Evolutionary conservation across 2,329 filamentous ascomycete species (phyloP).

Genomic region (Fusarium fujikuroi): DNA sequence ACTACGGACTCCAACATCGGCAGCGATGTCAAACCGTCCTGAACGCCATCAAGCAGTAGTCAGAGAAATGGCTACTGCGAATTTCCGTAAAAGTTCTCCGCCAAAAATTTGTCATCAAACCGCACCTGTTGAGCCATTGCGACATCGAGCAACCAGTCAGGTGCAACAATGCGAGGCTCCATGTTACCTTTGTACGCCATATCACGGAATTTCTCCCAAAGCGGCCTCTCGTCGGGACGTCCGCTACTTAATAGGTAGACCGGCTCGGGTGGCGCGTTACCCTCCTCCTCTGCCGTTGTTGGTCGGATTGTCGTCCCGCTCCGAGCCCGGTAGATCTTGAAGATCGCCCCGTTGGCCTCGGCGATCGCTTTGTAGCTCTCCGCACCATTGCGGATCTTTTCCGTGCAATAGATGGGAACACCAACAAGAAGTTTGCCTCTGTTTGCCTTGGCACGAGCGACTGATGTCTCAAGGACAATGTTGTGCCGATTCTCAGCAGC

Average conservation of each 20-base stretch:
- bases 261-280: constrained; percentile 71
- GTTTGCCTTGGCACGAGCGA: constrained; percentile 78
- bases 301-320: constrained; percentile 74
- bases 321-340: constrained; percentile 79
- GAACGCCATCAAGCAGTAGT: constrained; percentile 36
- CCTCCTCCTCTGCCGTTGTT: constrained; percentile 72
- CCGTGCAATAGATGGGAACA: constrained; percentile 85
- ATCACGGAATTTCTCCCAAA: constrained; percentile 84
- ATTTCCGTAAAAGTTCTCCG: constrained; percentile 55
- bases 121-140: constrained; percentile 87
- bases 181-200: constrained; percentile 83
- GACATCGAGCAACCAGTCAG: constrained; percentile 90
- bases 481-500: constrained; percentile 77
- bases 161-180: constrained; percentile 80
- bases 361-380: constrained; percentile 89
- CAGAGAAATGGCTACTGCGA: constrained; percentile 16
- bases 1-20: constrained; percentile 19
- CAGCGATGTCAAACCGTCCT: constrained; percentile 13
- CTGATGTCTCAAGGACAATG: constrained; percentile 74
- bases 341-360: constrained; percentile 87
- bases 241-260: constrained; percentile 85
- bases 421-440: constrained; percentile 78
- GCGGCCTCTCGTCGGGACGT: constrained; percentile 71
- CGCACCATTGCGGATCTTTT: constrained; percentile 80
- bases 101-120: constrained; percentile 72